Evolutionary conservation across 1,284 basidiomycete species (phyloP).

Genomic region (Trichosporon asahii): DNA sequence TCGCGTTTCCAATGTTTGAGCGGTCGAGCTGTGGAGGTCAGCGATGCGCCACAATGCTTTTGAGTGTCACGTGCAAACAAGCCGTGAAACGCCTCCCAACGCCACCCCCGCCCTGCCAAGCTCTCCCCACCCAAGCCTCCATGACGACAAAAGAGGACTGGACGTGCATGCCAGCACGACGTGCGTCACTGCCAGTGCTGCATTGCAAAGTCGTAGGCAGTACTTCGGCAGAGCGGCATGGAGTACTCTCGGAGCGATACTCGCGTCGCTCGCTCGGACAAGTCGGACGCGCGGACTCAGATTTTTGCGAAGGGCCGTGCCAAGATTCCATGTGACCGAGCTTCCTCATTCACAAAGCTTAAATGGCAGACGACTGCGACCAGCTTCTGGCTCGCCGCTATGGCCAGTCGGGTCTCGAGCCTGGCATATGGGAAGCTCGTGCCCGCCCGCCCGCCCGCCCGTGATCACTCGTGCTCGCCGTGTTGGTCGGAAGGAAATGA

Average conservation of each 20-base stretch:
- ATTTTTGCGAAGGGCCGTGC: neutral
- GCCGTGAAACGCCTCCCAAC: too few relatives aligned
- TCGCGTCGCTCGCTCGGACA: neutral
- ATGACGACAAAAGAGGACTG: neutral
- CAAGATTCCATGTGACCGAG: neutral
- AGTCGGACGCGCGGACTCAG: too few relatives aligned
- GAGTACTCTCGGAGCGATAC: neutral
- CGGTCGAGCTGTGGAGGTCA: constrained; percentile 29
- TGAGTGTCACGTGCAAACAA: neutral
- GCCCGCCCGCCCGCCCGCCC: neutral
- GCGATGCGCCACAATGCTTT: neutral
- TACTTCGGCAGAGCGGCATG: neutral
- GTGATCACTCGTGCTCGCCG: neutral
- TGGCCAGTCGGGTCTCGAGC: too few relatives aligned
- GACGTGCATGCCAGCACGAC: neutral
- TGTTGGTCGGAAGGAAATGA: neutral
- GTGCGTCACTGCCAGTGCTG: too few relatives aligned
- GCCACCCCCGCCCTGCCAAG: neutral
- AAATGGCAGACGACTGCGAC: neutral
- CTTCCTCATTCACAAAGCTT: neutral
- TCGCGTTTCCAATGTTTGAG: constrained; percentile 39
- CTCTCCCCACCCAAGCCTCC: neutral
- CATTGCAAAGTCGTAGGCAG: too few relatives aligned
- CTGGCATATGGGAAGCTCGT: too few relatives aligned
- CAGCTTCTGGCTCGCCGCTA: neutral